Base-by-base conservation (phyloP, 192 early-diverging fungal species). In the Mortierella claussenii region DNA sequence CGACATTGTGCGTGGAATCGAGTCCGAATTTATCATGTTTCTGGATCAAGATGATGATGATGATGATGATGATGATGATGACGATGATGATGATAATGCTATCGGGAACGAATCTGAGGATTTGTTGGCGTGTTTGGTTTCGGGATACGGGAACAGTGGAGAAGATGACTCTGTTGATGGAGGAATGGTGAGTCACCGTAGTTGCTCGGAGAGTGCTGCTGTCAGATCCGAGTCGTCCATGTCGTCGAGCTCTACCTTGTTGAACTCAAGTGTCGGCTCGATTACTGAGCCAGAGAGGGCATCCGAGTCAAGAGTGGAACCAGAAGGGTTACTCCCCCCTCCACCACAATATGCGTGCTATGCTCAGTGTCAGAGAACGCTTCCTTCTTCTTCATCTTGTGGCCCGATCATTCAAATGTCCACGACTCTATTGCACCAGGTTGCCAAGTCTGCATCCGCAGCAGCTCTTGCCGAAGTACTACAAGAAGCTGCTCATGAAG, bases 201-300 rank as follows among this genome's bases (percentile, higher is more conserved):
- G n/a, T n/a, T n/a, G n/a, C n/a, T n/a, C n/a, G n/a, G n/a, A n/a
- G n/a, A n/a, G n/a, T n/a, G n/a, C n/a, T n/a, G n/a, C n/a, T n/a
- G n/a, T n/a, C n/a, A n/a, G n/a, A n/a, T n/a, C n/a, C n/a, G n/a
- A n/a, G n/a, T n/a, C n/a, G 8, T 56, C 69, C 1, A 10, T 28
- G 0, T 71, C 69, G 4, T 57, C 59, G 1, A n/a, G 36, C 0
- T 71, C 69, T 8, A 71, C 69, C 1, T n/a, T 71, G 4, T 32
- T 71, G 21, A 56, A 71, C 37, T 57, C 60, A 23, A 64, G 44
- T 7, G 1, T 21, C 4, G 55, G 48, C 27, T 63, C 37, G 13
- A 40, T 7, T 7, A 10, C 37, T 40, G 37, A 40, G 13, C 13
- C 37, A 13, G 13, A 40, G 37, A 40, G 37, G 37, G 37, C 37